phyloP scores from a whole-genome alignment of 106 monocot species.

The Dactylorhiza incarnata region DNA sequence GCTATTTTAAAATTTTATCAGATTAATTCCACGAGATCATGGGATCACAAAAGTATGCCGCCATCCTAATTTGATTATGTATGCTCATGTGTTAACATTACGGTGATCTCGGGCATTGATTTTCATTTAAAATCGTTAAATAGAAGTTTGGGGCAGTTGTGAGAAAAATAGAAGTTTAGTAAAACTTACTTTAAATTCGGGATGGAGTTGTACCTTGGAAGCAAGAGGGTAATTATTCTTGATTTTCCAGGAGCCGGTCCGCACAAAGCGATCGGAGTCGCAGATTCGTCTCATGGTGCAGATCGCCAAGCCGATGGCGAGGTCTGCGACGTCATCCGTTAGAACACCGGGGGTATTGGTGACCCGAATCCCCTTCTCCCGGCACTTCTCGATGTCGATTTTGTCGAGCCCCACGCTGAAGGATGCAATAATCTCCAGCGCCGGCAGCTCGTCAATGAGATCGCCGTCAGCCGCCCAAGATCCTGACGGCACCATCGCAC shows the following conservation, averaged over 20 bases:
- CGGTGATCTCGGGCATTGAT: too few species aligned
- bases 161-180: too few species aligned
- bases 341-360: conserved; percentile 63
- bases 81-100: too few species aligned
- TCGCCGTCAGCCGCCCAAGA: conserved; percentile 32
- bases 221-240: conserved; percentile 35
- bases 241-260: conserved; percentile 30
- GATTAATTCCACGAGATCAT: too few species aligned
- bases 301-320: conserved; percentile 58
- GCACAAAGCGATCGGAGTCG: conserved; percentile 31
- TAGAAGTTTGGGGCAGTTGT: too few species aligned
- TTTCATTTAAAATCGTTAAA: too few species aligned
- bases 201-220: conserved; percentile 25
- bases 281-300: conserved; percentile 35
- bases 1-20: too few species aligned
- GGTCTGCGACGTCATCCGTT: conserved; percentile 58
- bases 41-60: too few species aligned
- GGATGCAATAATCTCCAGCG: conserved; percentile 52
- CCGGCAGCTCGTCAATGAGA: conserved; percentile 45
- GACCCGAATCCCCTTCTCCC: conserved; percentile 44
- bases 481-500: conserved; percentile 39
- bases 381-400: conserved; percentile 50
- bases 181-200: too few species aligned
- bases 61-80: too few species aligned
- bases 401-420: conserved; percentile 58